Conservation (phyloP, 2,329 filamentous ascomycete genomes). For the Neonectria hederae region DNA sequence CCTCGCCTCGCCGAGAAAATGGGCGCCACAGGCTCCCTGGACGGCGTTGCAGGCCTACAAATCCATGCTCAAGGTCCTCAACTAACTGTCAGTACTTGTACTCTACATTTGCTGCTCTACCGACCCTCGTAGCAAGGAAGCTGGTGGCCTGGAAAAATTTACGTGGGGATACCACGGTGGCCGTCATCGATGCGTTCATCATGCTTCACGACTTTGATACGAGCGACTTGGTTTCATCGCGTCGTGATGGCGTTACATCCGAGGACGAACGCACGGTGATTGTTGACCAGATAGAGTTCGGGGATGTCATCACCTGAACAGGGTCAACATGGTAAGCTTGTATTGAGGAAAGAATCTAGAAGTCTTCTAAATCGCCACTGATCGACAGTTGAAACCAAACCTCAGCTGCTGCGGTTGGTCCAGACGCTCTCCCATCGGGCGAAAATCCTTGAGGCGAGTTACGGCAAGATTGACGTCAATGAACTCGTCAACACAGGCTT, state of each 20-base stretch:
- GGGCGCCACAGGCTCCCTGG: conserved; percentile 46
- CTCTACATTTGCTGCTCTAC: background rate
- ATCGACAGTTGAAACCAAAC: conserved; percentile 51
- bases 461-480: conserved; percentile 67
- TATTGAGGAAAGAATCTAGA: background rate
- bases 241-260: conserved; percentile 67
- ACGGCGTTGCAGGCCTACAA: conserved; percentile 45
- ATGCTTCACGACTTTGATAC: conserved; percentile 79
- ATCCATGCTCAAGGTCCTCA: conserved; percentile 48
- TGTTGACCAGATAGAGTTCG: conserved; percentile 82
- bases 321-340: conserved; percentile 66
- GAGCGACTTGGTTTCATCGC: conserved; percentile 70
- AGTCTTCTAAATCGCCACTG: conserved; percentile 33
- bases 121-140: conserved; percentile 51
- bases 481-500: conserved; percentile 72
- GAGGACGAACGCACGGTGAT: conserved; percentile 80
- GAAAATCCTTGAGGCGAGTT: conserved; percentile 69
- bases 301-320: conserved; percentile 77
- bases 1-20: conserved; percentile 61
- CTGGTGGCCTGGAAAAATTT: conserved; percentile 72
- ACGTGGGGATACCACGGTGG: conserved; percentile 75
- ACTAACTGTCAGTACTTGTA: conserved; percentile 45
- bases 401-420: conserved; percentile 62
- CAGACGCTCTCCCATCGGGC: conserved; percentile 72
- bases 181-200: conserved; percentile 77